Evolutionary conservation across 768 basidiomycete genomes (phyloP).

Genomic region (Leccinellum albellum): DNA sequence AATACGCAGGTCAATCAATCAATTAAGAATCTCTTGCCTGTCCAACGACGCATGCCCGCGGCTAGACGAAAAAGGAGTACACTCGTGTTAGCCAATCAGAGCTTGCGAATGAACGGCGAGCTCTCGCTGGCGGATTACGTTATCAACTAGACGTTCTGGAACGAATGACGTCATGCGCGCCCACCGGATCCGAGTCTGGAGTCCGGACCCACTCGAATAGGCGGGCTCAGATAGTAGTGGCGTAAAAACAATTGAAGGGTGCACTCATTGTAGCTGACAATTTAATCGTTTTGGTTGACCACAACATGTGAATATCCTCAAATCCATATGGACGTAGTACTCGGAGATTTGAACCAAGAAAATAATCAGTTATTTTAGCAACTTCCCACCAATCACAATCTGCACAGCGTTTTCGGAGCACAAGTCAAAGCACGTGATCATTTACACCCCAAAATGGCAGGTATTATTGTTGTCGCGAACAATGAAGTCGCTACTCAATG

Average conservation of each 20-base stretch:
- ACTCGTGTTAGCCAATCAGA: neutral
- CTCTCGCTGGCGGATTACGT: neutral
- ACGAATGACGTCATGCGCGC: neutral
- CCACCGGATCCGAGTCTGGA: too few relatives aligned
- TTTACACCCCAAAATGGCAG: constrained; percentile 13
- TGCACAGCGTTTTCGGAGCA: neutral
- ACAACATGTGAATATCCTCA: neutral
- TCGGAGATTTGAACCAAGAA: neutral
- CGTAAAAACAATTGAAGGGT: too few relatives aligned
- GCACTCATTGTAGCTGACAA: too few relatives aligned
- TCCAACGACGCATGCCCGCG: too few relatives aligned
- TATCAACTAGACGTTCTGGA: neutral
- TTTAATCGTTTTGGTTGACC: neutral
- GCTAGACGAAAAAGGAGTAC: too few relatives aligned
- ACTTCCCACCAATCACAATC: neutral
- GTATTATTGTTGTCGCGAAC: constrained; percentile 31
- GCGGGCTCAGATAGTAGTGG: too few relatives aligned
- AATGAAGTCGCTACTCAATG: constrained; percentile 13
- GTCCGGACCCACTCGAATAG: too few relatives aligned
- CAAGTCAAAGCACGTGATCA: constrained; percentile 6
- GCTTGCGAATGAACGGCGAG: neutral
- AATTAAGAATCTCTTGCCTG: too few relatives aligned
- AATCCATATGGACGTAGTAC: neutral
- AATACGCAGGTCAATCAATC: neutral
- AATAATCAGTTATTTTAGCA: neutral